Evolutionary conservation across 2,329 filamentous ascomycete species (phyloP), one percentile per base, ranked within the genome.

Genomic region (Ophiocordyceps camponoti-saundersi): DNA sequence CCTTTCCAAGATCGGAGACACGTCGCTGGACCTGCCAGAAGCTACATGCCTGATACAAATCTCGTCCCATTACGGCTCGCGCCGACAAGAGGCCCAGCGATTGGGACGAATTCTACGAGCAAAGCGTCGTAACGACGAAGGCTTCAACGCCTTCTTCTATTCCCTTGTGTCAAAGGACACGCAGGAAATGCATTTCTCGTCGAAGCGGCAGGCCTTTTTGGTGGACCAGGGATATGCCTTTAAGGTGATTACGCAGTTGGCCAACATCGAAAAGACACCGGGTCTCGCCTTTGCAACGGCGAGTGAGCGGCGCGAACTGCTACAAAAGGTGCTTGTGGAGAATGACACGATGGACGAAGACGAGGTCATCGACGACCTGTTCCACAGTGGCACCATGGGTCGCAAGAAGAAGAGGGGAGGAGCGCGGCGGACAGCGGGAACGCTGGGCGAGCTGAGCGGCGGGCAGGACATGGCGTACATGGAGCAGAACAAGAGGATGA

Each of bases 111-210:
- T 98, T 56, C 76, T 98, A 3, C 78, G 92, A 65, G 92, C 92
- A 15, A 98, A 98, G 66, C 79, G 92, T 18, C 77, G 92, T 60
- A 96, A 95, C 56, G 92, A 98, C 55, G 92, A 96, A 62, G 92
- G 92, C 8, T 98, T 98, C 65, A 98, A 98, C 59, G 92, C 92
- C 0, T 98, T 96, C 64, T 98, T 98, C 69, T 98, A 98, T 66
- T 94, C 87, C 0, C 75, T 98, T 1, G 92, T 98, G 3, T 94
- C 86, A 6, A 96, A 96, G 62, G 92, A 98, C 60, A 98, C 92
- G 0, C 82, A 89, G 51, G 92, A 98, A 62, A 96, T 98, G 90
- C 92, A 81, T 60, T 98, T 95, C 63, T 95, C 90, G 0, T 89
- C 88, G 4, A 96, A 95, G 64, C 78, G 92, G 11, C 92, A 98